phyloP scores from a whole-genome alignment of 2,329 filamentous ascomycete species.

The Fusarium piperis region DNA sequence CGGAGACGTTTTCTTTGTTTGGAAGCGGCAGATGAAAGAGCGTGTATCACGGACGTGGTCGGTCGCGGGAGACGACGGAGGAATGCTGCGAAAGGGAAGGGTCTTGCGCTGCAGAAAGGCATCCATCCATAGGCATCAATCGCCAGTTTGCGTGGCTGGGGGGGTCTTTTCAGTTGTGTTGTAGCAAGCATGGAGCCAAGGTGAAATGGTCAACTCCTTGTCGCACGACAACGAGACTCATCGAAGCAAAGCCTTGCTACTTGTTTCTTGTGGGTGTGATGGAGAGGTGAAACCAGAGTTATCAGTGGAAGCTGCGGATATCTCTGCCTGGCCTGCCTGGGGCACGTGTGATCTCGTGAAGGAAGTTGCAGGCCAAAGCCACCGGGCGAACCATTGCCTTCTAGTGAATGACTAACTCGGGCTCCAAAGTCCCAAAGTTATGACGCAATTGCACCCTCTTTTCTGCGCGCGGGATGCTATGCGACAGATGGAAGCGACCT shows the following conservation, averaged over 20 bases:
- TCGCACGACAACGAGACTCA: neutral
- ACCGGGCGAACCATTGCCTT: conserved; percentile 34
- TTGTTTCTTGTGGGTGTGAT: neutral
- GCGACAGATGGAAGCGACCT: neutral
- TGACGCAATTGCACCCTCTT: conserved; percentile 19
- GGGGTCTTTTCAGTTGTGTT: neutral
- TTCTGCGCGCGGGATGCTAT: conserved; percentile 5
- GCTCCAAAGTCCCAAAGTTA: conserved; percentile 28
- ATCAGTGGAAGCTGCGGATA: conserved; percentile 20
- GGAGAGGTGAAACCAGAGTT: neutral
- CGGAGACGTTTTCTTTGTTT: conserved; percentile 16
- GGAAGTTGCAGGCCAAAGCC: neutral
- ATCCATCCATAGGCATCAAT: conserved; percentile 18
- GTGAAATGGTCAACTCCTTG: conserved; percentile 16
- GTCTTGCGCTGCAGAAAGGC: neutral
- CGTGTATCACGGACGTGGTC: neutral
- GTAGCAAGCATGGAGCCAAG: neutral
- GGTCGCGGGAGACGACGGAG: neutral
- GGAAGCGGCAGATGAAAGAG: neutral
- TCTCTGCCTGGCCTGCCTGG: conserved; percentile 41
- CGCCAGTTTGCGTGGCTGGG: conserved; percentile 1
- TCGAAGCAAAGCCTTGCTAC: neutral
- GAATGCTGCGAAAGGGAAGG: neutral
- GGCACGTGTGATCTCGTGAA: conserved; percentile 27
- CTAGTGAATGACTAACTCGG: conserved; percentile 21